Evolutionary conservation across 2,329 filamentous ascomycete genomes (phyloP), one percentile per base, ranked within the genome.

Genomic region (Curvularia spicifera): DNA sequence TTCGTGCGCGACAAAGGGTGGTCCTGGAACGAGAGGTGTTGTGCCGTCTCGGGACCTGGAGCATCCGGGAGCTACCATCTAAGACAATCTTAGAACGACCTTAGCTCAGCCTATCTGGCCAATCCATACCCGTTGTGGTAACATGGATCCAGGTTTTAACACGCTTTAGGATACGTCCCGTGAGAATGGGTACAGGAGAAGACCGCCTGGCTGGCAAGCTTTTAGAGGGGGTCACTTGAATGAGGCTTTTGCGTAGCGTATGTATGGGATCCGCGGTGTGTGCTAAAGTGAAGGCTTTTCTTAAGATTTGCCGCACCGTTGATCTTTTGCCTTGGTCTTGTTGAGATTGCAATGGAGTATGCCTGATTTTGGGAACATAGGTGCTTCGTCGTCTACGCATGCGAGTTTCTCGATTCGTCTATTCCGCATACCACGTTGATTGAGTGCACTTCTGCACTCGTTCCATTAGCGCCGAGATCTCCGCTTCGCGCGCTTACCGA

Each of bases 11-110:
- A 64, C 42, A 52, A 51, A 48, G 45, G 44, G 42, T 57, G 26
- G 12, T 44, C 29, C 59, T 74, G 69, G 55, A 61, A 75, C 73
- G 57, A 47, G 40, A 48, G 47, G 31, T 66, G 72, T 70, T 51
- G 29, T 29, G 75, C 66, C 71, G 69, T 67, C 65, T 29, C 73
- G 72, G 73, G 67, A 70, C 57, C 24, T 72, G 69, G 68, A 60
- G 71, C 72, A 72, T 73, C 73, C 74, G 72, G 20, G 68, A 65
- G 59, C 42, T 45, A 47, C 42, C 20, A 45, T 52, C 61, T 59
- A 65, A 63, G 64, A 26, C 49, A 43, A 46, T 61, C 68, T 65
- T 72, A 67, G 66, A 71, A 71, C 71, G 70, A 72, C 71, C 73
- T 74, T 71, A 71, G 60, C 15, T 37, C 15, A 37, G 15, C n/a